Evolutionary conservation across 805 yeast species (phyloP).

Genomic region (Wickerhamomyces canadensis): DNA sequence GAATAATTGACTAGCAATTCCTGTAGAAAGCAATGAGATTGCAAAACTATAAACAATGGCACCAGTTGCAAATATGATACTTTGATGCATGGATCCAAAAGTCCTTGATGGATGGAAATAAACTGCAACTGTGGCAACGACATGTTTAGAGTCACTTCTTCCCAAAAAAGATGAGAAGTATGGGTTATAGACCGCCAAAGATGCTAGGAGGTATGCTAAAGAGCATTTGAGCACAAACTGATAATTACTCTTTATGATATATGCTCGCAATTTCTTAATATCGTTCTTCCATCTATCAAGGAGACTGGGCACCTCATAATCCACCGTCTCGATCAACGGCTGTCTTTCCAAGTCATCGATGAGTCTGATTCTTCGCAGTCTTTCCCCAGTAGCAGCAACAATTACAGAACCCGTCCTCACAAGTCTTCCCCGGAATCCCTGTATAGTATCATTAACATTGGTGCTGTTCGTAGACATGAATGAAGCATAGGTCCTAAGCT

Average conservation of each 20-base stretch:
- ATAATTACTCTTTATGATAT: slow-evolving; percentile 7
- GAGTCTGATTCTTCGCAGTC: slow-evolving; percentile 17
- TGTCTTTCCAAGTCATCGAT: slow-evolving; percentile 13
- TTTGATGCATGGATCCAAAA: slow-evolving; percentile 75
- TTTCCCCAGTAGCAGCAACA: slow-evolving; percentile 39
- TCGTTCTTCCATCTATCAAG: too few species aligned
- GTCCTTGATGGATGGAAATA: slow-evolving; percentile 82
- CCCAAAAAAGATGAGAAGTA: slow-evolving; percentile 51
- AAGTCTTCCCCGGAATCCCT: slow-evolving; percentile 13
- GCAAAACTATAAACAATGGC: slow-evolving; percentile 49
- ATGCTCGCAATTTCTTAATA: too few species aligned
- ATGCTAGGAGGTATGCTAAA: slow-evolving; percentile 68
- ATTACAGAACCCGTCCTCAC: slow-evolving; percentile 32
- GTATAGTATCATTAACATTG: slow-evolving; percentile 7
- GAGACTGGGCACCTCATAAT: background rate
- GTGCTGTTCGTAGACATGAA: slow-evolving; percentile 19
- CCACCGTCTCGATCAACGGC: slow-evolving; percentile 5
- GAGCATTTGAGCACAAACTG: slow-evolving; percentile 54
- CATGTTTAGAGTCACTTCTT: slow-evolving; percentile 66
- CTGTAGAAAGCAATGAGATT: slow-evolving; percentile 48
- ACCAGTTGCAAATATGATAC: slow-evolving; percentile 52
- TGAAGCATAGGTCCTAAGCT: slow-evolving; percentile 15
- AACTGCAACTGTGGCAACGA: slow-evolving; percentile 77
- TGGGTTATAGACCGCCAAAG: slow-evolving; percentile 61
- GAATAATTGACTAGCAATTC: slow-evolving; percentile 41